phyloP scores from a whole-genome alignment of 2,329 filamentous ascomycete genomes.

The Hypoxylon sp. region DNA sequence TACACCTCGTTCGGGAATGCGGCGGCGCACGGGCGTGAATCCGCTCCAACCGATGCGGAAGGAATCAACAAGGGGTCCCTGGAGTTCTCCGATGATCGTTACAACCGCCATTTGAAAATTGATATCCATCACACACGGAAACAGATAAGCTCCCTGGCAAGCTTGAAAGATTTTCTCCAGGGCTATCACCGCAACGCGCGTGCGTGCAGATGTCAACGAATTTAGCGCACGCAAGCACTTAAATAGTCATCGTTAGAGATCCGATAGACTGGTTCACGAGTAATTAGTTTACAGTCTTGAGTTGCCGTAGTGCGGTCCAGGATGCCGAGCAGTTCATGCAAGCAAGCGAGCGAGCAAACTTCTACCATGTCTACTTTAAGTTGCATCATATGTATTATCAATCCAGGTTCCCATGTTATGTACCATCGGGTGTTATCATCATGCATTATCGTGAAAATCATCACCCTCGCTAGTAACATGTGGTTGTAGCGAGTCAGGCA shows the following conservation, averaged over 20 bases:
- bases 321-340: too few relatives aligned
- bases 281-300: neutral
- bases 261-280: constrained; percentile 17
- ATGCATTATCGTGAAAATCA: constrained; percentile 13
- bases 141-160: too few relatives aligned
- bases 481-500: too few relatives aligned
- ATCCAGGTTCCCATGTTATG: too few relatives aligned
- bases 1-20: constrained; percentile 27
- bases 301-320: too few relatives aligned
- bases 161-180: too few relatives aligned
- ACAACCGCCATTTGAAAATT: too few relatives aligned
- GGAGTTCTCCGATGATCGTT: too few relatives aligned
- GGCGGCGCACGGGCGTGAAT: constrained; percentile 24
- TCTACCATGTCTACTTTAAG: too few relatives aligned
- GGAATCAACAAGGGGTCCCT: constrained; percentile 21
- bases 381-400: too few relatives aligned
- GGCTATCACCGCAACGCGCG: constrained; percentile 18
- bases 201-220: neutral
- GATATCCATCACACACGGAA: too few relatives aligned
- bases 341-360: too few relatives aligned
- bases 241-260: constrained; percentile 3
- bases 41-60: constrained; percentile 22
- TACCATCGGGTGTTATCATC: constrained; percentile 4
- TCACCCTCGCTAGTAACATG: neutral
- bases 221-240: neutral